Evolutionary conservation across 371 early-diverging fungal species (phyloP), one percentile per base, ranked within the genome.

Genomic region (Mortierella sp.): DNA sequence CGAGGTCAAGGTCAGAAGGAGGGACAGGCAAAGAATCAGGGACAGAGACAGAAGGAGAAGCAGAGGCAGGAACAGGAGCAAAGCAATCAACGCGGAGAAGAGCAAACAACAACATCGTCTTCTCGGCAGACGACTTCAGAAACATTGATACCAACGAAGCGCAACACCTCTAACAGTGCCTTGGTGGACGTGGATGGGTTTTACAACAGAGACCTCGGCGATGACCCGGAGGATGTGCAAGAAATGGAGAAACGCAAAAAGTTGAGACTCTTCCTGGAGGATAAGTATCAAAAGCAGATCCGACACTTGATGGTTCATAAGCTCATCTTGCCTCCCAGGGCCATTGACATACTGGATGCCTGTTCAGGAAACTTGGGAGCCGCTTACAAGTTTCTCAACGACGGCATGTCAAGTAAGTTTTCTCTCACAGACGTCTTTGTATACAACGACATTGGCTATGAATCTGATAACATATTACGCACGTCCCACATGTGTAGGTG

Each of bases 341-440:
- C 67, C 8, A 67, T 73, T 13, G 74, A 73, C n/a, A 27, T 63
- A 17, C 22, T 73, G 48, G 74, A 73, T 51, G 67, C 74, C 3
- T 73, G 74, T 31, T 58, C 56, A 12, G 74, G 74, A 1, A 49
- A 73, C 40, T 25, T 67, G 47, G 39, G 29, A 28, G 25, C 55
- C 1, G 67, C 57, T 1, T 50, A 24, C 1, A 3, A 8, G 1
- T 41, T 63, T 24, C 14, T 63, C 14, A 49, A 55, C 29, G n/a
- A 60, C 0, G 74, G 68, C 37, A 62, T 73, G 54, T 63, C 56
- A 3, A 60, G 73, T 67, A 56, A 37, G 60, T 50, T 27, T 16
- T 13, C 45, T 22, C 24, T 19, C 34, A 24, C 24, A 9, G 17
- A 17, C 5, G 13, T 25, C 6, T 45, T 41, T 16, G 13, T 39